Base-by-base conservation (phyloP, 2,329 filamentous ascomycete genomes). In the Ciborinia camelliae region DNA sequence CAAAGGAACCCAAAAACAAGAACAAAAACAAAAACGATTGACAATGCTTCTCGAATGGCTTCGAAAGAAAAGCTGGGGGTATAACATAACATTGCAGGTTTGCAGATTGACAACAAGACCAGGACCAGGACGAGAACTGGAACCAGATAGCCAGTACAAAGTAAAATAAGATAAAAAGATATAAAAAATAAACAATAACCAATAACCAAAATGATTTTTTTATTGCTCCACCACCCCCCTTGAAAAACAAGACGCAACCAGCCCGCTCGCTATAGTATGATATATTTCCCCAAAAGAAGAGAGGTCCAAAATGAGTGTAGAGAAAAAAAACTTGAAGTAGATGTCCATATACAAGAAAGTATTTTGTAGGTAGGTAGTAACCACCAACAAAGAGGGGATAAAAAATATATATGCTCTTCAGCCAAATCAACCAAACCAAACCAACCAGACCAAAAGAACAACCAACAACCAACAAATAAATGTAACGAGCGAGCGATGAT, bases 301-400 rank as follows among this genome's bases (percentile, higher is more conserved):
- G 15, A 37, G 20, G 20, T 45, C 28, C 28, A 20, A 47, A 63
- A 63, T 10, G 53, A 63, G 45, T 35, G 62, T 48, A 43, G 20
- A 50, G 62, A 59, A 63, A 58, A 14, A 23, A 58, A 43, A n/a
- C n/a, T n/a, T n/a, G 9, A 58, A 55, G 39, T 55, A 55, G 30
- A 55, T 43, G 35, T 18, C 18, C 28, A 62, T 62, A 6, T 62
- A 62, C 60, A 62, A 47, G 39, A 62, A 62, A 18, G 9, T 59
- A 30, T 52, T n/a, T 52, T 32, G 9, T n/a, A n/a, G n/a, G n/a
- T n/a, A n/a, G n/a, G n/a, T 23, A 4, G 30, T 6, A 35, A 35
- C 43, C 43, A 43, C 39, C 39, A 18, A 18, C 20, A 20, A 51
- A 32, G 10, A 10, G 18, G 12, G 28, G 8, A 4, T n/a, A 14